Percentiles rank a stretch among this genome's conserved stretches.
Conservation (phyloP, 495 filamentous ascomycete species). For the Penicillium cinerascens region DNA sequence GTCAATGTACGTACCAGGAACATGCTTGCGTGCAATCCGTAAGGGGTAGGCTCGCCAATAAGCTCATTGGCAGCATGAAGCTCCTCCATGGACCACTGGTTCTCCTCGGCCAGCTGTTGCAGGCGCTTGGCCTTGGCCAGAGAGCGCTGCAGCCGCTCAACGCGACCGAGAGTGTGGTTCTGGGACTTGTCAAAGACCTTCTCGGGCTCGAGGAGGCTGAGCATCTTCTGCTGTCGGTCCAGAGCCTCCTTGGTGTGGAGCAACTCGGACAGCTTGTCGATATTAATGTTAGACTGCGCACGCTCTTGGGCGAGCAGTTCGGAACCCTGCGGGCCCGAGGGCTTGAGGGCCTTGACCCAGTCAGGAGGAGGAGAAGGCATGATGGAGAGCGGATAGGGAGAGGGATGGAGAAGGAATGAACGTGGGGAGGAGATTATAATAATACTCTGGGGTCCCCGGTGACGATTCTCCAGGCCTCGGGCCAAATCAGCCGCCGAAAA, state of each 20-base stretch:
- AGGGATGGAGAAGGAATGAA: constrained; percentile 6
- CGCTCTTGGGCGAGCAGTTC: constrained; percentile 60
- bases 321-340: constrained; percentile 55
- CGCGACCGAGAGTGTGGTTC: constrained; percentile 62
- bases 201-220: constrained; percentile 54
- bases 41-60: constrained; percentile 64
- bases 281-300: constrained; percentile 54
- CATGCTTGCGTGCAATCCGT: constrained; percentile 64
- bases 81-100: constrained; percentile 64
- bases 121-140: constrained; percentile 63
- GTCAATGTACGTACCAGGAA: constrained; percentile 49
- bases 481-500: constrained; percentile 12
- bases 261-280: constrained; percentile 57
- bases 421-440: constrained; percentile 17
- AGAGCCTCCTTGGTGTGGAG: constrained; percentile 57
- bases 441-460: background rate
- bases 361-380: constrained; percentile 48
- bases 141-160: constrained; percentile 60
- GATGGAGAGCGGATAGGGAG: constrained; percentile 1
- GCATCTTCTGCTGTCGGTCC: constrained; percentile 48
- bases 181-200: constrained; percentile 67
- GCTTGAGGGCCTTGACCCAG: constrained; percentile 65
- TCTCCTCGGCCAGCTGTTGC: constrained; percentile 56
- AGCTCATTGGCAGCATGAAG: constrained; percentile 55
- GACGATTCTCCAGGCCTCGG: constrained; percentile 16